These are phyloP conservation scores for Gigaspora rosea DNA, from an alignment of 192 early-diverging fungal genomes.

Conservation along the genomic window DNA sequence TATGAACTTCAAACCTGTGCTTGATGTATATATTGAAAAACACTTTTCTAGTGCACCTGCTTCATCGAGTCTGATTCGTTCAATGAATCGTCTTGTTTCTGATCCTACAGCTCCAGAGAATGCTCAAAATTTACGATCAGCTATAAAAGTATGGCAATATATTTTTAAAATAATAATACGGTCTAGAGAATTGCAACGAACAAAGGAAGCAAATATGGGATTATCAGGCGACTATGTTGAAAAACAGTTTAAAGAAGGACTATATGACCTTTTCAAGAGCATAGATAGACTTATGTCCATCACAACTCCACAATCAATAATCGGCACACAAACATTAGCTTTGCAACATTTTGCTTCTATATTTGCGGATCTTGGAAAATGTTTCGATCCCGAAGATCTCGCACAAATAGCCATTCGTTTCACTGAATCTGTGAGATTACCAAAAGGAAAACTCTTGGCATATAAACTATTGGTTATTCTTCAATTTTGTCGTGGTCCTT, in stretches of 20 bases:
- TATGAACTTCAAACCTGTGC: conserved; percentile 53
- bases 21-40: conserved; percentile 64
- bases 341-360: conserved; percentile 50
- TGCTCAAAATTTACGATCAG: conserved; percentile 50
- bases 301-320: conserved; percentile 53
- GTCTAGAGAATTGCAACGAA: conserved; percentile 41
- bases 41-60: conserved; percentile 41
- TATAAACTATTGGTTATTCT: conserved; percentile 33
- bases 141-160: conserved; percentile 66
- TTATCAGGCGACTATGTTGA: conserved; percentile 33
- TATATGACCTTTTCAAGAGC: conserved; percentile 43
- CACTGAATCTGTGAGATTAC: conserved; percentile 38
- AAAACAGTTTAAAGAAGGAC: conserved; percentile 49
- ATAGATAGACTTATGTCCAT: conserved; percentile 56
- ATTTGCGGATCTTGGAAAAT: conserved; percentile 41
- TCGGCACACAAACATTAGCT: conserved; percentile 62
- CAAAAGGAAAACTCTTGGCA: conserved; percentile 29
- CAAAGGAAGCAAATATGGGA: conserved; percentile 33
- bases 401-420: conserved; percentile 38
- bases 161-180: conserved; percentile 58
- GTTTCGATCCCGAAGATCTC: conserved; percentile 39
- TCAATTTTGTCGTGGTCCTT: conserved; percentile 32
- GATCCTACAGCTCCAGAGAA: conserved; percentile 38
- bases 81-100: conserved; percentile 36
- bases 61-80: conserved; percentile 45